Evolutionary conservation across 805 yeast species (phyloP).

Genomic region (Teunomyces stri): DNA sequence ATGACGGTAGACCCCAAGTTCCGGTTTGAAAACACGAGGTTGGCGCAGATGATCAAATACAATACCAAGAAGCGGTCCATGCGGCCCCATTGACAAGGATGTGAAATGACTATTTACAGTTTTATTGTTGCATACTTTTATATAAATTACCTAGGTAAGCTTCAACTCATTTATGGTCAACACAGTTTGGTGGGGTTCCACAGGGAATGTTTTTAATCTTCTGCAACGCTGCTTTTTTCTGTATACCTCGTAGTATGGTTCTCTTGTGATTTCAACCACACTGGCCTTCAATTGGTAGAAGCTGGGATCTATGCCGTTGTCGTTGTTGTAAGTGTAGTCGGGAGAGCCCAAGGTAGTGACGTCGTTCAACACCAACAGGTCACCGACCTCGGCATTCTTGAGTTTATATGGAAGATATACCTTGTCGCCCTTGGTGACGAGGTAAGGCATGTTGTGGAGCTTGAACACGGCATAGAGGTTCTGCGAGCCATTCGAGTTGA

Average conservation of each 20-base stretch:
- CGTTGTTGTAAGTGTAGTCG: slow-evolving; percentile 61
- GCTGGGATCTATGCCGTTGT: slow-evolving; percentile 43
- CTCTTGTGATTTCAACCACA: slow-evolving; percentile 83
- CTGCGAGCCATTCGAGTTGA: slow-evolving; percentile 50
- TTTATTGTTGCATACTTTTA: not conserved
- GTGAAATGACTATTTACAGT: not conserved
- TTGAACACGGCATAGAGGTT: slow-evolving; percentile 78
- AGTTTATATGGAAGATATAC: slow-evolving; percentile 76
- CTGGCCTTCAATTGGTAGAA: slow-evolving; percentile 66
- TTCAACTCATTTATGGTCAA: slow-evolving; percentile 71
- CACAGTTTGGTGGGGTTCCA: slow-evolving; percentile 74
- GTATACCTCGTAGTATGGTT: slow-evolving; percentile 58
- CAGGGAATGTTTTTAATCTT: slow-evolving; percentile 71
- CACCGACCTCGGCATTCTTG: slow-evolving; percentile 80
- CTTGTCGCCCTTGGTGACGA: slow-evolving; percentile 89
- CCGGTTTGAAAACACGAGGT: slow-evolving; percentile 50
- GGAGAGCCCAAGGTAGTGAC: slow-evolving; percentile 84
- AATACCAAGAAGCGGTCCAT: slow-evolving; percentile 10
- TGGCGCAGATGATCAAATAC: slow-evolving; percentile 51
- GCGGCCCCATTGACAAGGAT: not conserved
- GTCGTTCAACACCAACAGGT: slow-evolving; percentile 66
- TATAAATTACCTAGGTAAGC: slow-evolving; percentile 28
- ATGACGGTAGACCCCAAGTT: slow-evolving; percentile 42
- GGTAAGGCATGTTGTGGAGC: slow-evolving; percentile 78
- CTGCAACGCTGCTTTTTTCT: slow-evolving; percentile 73